These are phyloP conservation scores for Saprolegnia diclina DNA, from an alignment of 352 stramenopile species.

Conservation along the genomic window DNA sequence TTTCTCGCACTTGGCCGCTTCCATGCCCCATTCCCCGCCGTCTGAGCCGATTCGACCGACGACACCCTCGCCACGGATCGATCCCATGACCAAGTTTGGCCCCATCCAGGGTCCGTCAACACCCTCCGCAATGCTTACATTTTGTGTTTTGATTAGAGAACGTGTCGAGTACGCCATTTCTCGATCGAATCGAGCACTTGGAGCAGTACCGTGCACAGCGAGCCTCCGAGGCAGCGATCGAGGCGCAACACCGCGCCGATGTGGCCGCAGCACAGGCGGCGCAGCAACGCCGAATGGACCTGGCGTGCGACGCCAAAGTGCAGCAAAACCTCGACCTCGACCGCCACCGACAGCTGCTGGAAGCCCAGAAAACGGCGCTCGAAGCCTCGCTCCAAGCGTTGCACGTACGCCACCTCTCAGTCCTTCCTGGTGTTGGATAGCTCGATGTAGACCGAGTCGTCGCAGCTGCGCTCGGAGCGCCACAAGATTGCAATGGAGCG, in stretches of 20 bases:
- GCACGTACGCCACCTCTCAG: background rate
- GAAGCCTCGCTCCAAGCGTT: slow-evolving; percentile 6
- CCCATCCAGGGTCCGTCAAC: background rate
- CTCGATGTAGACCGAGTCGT: slow-evolving; percentile 3
- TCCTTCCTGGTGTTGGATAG: background rate
- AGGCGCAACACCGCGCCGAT: background rate
- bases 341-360: background rate
- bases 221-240: background rate
- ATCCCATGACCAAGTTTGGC: slow-evolving; percentile 23
- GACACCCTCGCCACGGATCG: background rate
- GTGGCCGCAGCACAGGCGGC: background rate
- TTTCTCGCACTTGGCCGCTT: background rate
- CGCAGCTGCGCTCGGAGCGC: background rate
- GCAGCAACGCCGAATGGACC: background rate
- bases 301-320: background rate
- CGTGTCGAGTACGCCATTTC: background rate
- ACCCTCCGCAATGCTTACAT: too few species aligned
- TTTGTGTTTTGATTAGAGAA: too few species aligned
- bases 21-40: background rate
- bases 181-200: slow-evolving; percentile 3
- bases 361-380: slow-evolving; percentile 12
- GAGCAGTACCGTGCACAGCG: background rate
- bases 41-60: background rate
- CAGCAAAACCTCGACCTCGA: background rate
- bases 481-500: slow-evolving; percentile 20